Evolutionary conservation across 164 flowering plant genomes (phyloP).

Genomic region (Dillenia suffruticosa): DNA sequence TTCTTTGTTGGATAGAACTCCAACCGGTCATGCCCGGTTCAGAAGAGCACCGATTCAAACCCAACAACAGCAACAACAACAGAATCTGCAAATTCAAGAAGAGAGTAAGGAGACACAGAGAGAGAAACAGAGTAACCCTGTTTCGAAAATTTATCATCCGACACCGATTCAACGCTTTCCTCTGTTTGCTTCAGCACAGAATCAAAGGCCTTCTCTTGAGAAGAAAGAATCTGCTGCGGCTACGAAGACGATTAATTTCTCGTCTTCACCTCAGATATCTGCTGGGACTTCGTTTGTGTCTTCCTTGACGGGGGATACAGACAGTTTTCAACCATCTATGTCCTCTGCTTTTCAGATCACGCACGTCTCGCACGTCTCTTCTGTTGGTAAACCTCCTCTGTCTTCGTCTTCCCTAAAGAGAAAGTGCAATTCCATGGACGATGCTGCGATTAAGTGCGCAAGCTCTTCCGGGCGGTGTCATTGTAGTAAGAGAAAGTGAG

Average conservation of each 20-base stretch:
- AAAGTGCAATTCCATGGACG: conserved; percentile 48
- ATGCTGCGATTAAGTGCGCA: conserved; percentile 31
- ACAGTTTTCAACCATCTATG: conserved; percentile 36
- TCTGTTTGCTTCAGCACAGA: too few species aligned
- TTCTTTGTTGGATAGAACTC: conserved; percentile 32
- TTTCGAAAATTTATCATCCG: too few species aligned
- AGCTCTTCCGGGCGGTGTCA: conserved; percentile 58
- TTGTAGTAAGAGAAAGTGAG: conserved; percentile 69
- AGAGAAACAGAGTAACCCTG: too few species aligned
- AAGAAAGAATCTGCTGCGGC: conserved; percentile 19
- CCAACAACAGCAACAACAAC: too few species aligned
- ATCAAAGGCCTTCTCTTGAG: conserved; percentile 3
- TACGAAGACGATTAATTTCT: conserved; percentile 34
- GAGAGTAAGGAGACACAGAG: too few species aligned
- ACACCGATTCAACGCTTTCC: too few species aligned
- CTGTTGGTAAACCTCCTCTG: conserved; percentile 44
- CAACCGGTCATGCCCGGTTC: conserved; percentile 59
- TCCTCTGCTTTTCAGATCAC: conserved; percentile 61
- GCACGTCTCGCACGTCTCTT: conserved; percentile 33
- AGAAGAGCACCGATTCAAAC: conserved; percentile 15
- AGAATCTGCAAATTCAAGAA: too few species aligned
- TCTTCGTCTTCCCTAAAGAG: conserved; percentile 43
- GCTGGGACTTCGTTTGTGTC: conserved; percentile 46
- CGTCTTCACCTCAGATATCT: conserved; percentile 31
- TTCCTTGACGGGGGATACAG: conserved; percentile 55